Conservation (phyloP, 768 basidiomycete genomes). For the Termitomyces sp. region DNA sequence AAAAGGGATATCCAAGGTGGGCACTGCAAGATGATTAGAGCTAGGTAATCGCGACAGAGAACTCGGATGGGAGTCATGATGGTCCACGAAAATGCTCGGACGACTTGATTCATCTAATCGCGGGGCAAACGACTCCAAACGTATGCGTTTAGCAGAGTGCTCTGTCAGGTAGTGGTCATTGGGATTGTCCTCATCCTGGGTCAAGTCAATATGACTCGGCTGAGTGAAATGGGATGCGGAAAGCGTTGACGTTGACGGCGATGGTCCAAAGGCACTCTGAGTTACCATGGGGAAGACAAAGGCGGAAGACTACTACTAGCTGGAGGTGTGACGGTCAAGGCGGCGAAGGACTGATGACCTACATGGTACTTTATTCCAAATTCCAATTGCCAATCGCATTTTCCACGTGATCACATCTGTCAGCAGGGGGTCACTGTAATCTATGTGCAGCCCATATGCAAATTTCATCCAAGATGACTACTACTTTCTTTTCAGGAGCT, state of each 20-base stretch:
- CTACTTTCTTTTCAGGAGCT: not conserved
- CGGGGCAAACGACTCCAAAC: slow-evolving; percentile 25
- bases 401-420: slow-evolving; percentile 13
- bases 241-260: slow-evolving; percentile 4
- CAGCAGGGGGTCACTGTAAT: slow-evolving; percentile 7
- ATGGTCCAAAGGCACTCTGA: not conserved
- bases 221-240: slow-evolving; percentile 6
- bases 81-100: slow-evolving; percentile 1
- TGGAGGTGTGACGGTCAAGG: not conserved
- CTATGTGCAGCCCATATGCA: no score
- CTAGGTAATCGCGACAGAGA: slow-evolving; percentile 18
- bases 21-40: slow-evolving; percentile 10
- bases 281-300: slow-evolving; percentile 2
- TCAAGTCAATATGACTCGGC: slow-evolving; percentile 52
- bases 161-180: slow-evolving; percentile 27
- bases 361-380: not conserved
- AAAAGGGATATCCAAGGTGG: slow-evolving; percentile 13
- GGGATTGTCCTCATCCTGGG: slow-evolving; percentile 60
- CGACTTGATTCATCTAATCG: slow-evolving; percentile 5
- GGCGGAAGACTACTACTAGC: not conserved
- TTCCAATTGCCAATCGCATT: not conserved
- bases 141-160: slow-evolving; percentile 36
- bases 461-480: not conserved
- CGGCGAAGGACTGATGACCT: not conserved
- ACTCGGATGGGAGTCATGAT: slow-evolving; percentile 3